Evolutionary conservation across 371 early-diverging fungal species (phyloP).

Genomic region (Mucor plumbeus): DNA sequence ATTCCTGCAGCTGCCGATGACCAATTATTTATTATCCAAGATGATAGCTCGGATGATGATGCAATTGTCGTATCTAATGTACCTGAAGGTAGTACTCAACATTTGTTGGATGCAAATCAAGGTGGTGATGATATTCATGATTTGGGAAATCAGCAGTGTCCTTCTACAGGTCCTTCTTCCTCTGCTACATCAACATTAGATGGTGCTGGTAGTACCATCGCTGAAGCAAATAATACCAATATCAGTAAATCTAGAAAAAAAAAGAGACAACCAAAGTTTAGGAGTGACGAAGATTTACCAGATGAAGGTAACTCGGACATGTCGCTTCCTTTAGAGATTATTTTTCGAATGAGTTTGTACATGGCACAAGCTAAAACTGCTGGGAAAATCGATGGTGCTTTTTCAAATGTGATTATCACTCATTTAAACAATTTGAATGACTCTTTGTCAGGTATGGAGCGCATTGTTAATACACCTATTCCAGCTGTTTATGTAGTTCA

Average conservation of each 20-base stretch:
- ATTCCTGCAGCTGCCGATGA: slow-evolving; percentile 49
- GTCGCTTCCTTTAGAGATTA: slow-evolving; percentile 66
- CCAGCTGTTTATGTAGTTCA: slow-evolving; percentile 82
- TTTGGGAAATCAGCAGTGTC: slow-evolving; percentile 17
- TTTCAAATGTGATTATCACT: slow-evolving; percentile 54
- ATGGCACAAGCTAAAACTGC: slow-evolving; percentile 52
- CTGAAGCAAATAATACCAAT: slow-evolving; percentile 2
- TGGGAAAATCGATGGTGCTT: slow-evolving; percentile 55
- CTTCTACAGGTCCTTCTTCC: slow-evolving; percentile 17
- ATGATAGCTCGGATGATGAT: slow-evolving; percentile 23
- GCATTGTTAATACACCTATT: slow-evolving; percentile 81
- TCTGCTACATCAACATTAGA: slow-evolving; percentile 13
- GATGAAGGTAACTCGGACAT: slow-evolving; percentile 48
- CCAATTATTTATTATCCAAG: slow-evolving; percentile 15
- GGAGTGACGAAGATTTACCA: slow-evolving; percentile 48
- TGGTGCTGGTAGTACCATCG: background rate
- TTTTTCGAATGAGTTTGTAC: slow-evolving; percentile 61
- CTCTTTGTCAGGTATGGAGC: slow-evolving; percentile 70
- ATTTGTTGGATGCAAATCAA: slow-evolving; percentile 21
- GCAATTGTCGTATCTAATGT: slow-evolving; percentile 8
- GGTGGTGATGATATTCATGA: slow-evolving; percentile 25
- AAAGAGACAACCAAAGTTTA: slow-evolving; percentile 25
- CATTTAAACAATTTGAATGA: slow-evolving; percentile 65
- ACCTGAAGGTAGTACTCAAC: background rate
- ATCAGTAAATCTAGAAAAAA: background rate